Evolutionary conservation across 805 yeast genomes (phyloP), one percentile per base, ranked within the genome.

Genomic region (Sungouiella blattae): DNA sequence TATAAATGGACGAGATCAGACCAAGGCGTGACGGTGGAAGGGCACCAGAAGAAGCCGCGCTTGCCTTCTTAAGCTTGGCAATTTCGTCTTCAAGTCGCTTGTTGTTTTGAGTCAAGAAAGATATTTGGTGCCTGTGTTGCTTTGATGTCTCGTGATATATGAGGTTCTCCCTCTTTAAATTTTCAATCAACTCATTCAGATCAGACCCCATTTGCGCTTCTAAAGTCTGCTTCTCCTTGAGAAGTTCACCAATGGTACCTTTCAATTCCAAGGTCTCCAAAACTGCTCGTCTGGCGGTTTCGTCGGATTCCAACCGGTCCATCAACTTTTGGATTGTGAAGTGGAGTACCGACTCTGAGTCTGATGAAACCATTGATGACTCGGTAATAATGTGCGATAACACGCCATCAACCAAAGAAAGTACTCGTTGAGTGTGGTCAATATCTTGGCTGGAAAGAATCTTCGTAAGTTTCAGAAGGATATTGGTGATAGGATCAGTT

Each of bases 231-330:
- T 30, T 33, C 9, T 53, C 58, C 6, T 35, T 40, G 35, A 52
- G 55, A 18, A 62, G 37, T 8, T 14, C 26, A 13, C 51, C 46
- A 15, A 64, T 34, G 11, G 44, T 43, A 22, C 52, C 47, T 9
- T 44, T 37, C 30, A 65, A 44, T 20, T 49, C 55, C 8, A 51
- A 48, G 0, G 60, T 43, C 33, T 63, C 67, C 33, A 60, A 41
- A 5, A 62, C 52, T 2, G 68, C 66, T 35, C 60, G 46, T 36
- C 57, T 46, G 4, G 67, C 64, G 3, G 58, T 60, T 21, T 62
- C 64, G 33, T 62, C 68, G 3, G 66, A 52, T 6, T 52, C 48
- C 37, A 61, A 37, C 23, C 62, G 47, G 35, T 64, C 67, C 53
- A 63, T 54, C 14, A 62, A 43, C 23, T 61, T 48, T 30, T 62